Evolutionary conservation across 139 green algal genomes (phyloP).

Genomic region (Coccomyxa sp.): DNA sequence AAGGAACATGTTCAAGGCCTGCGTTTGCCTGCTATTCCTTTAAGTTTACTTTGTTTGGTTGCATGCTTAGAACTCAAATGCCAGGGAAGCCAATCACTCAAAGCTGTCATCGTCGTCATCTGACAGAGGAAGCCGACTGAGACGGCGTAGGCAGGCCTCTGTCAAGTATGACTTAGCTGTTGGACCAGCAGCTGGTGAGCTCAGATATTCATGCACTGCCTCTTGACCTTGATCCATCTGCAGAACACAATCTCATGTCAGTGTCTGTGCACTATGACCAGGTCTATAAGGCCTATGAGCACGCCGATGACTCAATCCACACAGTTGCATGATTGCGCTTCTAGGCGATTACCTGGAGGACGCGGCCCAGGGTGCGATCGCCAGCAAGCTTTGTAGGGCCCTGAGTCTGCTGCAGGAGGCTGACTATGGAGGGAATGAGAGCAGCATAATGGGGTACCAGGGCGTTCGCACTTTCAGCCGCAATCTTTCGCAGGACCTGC

Average conservation of each 20-base stretch:
- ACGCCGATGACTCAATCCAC: background rate
- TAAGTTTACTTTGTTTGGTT: no score
- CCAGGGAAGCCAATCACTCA: no score
- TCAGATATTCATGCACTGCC: background rate
- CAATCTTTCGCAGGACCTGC: slow-evolving; percentile 44
- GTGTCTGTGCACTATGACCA: no score
- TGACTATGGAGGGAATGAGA: slow-evolving; percentile 55
- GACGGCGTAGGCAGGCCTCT: background rate
- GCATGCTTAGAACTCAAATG: no score
- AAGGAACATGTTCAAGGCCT: no score
- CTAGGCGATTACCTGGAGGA: slow-evolving; percentile 30
- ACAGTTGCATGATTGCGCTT: background rate
- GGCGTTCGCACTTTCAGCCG: slow-evolving; percentile 4
- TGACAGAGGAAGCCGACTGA: background rate
- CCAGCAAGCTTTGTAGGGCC: slow-evolving; percentile 46
- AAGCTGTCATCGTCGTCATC: background rate
- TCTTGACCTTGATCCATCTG: background rate
- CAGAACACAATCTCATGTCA: no score
- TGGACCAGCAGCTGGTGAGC: background rate
- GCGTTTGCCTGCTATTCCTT: no score
- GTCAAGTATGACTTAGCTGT: background rate
- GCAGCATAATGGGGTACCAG: slow-evolving; percentile 53
- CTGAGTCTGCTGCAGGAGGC: slow-evolving; percentile 31
- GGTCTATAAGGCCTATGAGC: background rate
- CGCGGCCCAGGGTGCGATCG: slow-evolving; percentile 43